Conservation (phyloP, 768 basidiomycete genomes). For the Termitomyces sp. region DNA sequence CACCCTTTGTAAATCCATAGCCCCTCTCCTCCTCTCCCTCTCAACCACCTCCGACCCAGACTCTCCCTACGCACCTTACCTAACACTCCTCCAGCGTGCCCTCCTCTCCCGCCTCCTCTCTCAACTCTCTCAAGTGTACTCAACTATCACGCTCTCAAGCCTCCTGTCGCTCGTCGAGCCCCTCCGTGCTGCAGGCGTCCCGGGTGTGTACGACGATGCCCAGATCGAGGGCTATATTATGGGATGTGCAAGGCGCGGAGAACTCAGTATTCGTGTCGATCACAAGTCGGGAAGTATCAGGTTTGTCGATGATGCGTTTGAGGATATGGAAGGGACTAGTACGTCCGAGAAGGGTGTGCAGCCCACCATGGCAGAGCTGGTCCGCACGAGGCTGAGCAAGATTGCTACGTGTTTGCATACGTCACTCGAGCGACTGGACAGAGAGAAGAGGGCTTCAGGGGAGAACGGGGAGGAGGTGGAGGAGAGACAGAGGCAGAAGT, state of each 20-base stretch:
- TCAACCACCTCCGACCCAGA: slow-evolving; percentile 29
- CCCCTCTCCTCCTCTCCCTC: slow-evolving; percentile 71
- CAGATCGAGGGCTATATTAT: slow-evolving; percentile 90
- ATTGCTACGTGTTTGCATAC: slow-evolving; percentile 73
- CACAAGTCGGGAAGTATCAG: slow-evolving; percentile 82
- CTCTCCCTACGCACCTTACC: slow-evolving; percentile 72
- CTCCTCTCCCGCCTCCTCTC: slow-evolving; percentile 87
- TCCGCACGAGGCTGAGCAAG: slow-evolving; percentile 73
- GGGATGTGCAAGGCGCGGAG: slow-evolving; percentile 85
- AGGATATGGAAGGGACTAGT: slow-evolving; percentile 25
- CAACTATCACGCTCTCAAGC: slow-evolving; percentile 74
- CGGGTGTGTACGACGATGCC: slow-evolving; percentile 63
- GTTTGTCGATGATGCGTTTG: slow-evolving; percentile 79
- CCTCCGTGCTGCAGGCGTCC: slow-evolving; percentile 50
- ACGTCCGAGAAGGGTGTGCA: slow-evolving; percentile 51
- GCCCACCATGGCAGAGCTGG: slow-evolving; percentile 66
- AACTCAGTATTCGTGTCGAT: slow-evolving; percentile 83
- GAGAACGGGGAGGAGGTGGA: slow-evolving; percentile 31
- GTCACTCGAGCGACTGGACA: slow-evolving; percentile 54
- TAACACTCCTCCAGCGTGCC: slow-evolving; percentile 87
- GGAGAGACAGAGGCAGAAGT: slow-evolving; percentile 56
- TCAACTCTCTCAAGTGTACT: slow-evolving; percentile 92
- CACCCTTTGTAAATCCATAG: slow-evolving; percentile 72
- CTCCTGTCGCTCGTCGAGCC: slow-evolving; percentile 79
- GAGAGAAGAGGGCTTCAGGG: slow-evolving; percentile 27